A percentile compares a stretch with the other conserved stretches of the same genome.
phyloP scores from a whole-genome alignment of 2,329 filamentous ascomycete species.

The Stachybotrys chlorohalonatus region DNA sequence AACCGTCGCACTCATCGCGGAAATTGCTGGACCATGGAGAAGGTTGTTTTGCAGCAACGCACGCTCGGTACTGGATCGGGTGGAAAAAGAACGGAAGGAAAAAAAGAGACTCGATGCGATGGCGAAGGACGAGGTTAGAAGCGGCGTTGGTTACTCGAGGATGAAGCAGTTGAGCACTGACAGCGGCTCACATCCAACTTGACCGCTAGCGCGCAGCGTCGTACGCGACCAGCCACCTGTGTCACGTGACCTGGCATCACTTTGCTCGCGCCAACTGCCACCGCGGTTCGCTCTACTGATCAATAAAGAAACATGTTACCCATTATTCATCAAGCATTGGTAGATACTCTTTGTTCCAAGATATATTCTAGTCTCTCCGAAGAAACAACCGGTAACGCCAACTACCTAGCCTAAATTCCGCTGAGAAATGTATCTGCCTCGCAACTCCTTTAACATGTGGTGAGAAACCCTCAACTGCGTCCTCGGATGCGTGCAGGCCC shows the following conservation, averaged over 20 bases:
- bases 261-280: neutral
- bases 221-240: neutral
- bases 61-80: conserved; percentile 3
- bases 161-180: neutral
- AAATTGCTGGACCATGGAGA: conserved; percentile 23
- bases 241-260: neutral
- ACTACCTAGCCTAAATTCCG: neutral
- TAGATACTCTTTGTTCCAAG: neutral
- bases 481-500: conserved; percentile 61
- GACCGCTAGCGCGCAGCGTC: neutral
- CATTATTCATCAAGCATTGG: neutral
- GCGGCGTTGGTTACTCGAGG: neutral
- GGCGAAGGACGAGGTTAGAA: conserved; percentile 1
- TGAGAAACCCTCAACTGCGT: conserved; percentile 1
- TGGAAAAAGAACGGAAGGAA: too few relatives aligned
- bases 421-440: too few relatives aligned
- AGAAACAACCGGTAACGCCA: neutral
- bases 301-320: neutral
- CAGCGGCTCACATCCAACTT: neutral
- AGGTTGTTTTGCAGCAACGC: conserved; percentile 7
- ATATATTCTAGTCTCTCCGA: neutral
- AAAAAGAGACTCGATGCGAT: neutral
- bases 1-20: conserved; percentile 27
- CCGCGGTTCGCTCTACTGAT: neutral
- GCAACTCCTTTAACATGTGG: too few relatives aligned